Conservation (phyloP, 495 filamentous ascomycete species). For the Schizothecium vesticola region DNA sequence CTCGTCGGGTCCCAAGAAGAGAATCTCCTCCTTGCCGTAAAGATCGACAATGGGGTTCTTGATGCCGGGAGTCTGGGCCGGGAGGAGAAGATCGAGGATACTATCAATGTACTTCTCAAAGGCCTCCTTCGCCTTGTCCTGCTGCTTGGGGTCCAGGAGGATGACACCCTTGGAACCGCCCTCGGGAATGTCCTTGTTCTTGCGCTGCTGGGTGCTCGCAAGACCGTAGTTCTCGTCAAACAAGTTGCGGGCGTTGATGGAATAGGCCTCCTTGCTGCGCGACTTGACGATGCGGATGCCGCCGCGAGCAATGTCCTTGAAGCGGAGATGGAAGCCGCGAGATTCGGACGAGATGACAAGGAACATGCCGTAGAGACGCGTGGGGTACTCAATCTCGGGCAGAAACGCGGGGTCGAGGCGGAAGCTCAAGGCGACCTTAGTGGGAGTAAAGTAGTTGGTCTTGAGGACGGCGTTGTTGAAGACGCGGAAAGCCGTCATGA, state of each 20-base stretch:
- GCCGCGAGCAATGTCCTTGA: constrained; percentile 93
- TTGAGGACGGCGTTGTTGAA: constrained; percentile 90
- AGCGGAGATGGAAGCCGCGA: constrained; percentile 93
- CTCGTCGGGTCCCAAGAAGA: constrained; percentile 98
- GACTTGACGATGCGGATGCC: constrained; percentile 99
- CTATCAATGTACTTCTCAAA: constrained; percentile 99
- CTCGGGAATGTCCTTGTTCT: constrained; percentile 99
- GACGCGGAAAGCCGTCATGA: constrained; percentile 92
- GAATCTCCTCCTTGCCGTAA: constrained; percentile 87
- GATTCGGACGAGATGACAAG: constrained; percentile 94
- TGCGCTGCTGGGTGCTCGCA: constrained; percentile 96
- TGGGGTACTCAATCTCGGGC: constrained; percentile 85
- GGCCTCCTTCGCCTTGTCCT: constrained; percentile 83
- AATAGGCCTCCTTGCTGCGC: constrained; percentile 86
- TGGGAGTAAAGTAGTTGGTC: constrained; percentile 99
- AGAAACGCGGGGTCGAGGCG: constrained; percentile 84
- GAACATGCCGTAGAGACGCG: constrained; percentile 96
- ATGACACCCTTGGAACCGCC: constrained; percentile 98
- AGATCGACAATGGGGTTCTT: constrained; percentile 97
- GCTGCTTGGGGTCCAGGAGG: constrained; percentile 85
- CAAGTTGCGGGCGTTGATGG: constrained; percentile 90
- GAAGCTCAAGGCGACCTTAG: constrained; percentile 97
- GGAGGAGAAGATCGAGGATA: constrained; percentile 89
- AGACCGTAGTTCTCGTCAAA: constrained; percentile 99
- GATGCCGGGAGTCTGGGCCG: constrained; percentile 87